phyloP scores from a whole-genome alignment of 2,329 filamentous ascomycete species.

The Cytospora paraplurivora region DNA sequence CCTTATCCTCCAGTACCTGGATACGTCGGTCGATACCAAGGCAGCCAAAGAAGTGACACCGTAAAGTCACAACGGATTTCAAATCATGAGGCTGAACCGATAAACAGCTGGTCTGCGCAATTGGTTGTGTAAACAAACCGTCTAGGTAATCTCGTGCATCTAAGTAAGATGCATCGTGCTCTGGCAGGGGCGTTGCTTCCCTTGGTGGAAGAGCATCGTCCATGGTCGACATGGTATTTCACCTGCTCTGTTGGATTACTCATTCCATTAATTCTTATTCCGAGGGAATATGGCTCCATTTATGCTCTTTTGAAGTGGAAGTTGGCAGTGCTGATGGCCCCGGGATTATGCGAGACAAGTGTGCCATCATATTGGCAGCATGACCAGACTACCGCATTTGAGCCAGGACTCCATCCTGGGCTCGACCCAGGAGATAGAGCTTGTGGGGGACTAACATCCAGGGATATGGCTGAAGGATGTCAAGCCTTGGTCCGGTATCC shows the following conservation, averaged over 20 bases:
- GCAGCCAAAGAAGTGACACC: conserved; percentile 23
- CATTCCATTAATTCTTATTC: neutral
- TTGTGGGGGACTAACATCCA: too few species aligned
- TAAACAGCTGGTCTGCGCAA: conserved; percentile 15
- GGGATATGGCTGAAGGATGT: conserved; percentile 11
- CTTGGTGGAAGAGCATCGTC: neutral
- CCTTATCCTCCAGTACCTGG: conserved; percentile 5
- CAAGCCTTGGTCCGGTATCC: conserved; percentile 4
- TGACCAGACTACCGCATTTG: neutral
- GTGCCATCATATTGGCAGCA: neutral
- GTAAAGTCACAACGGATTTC: conserved; percentile 8
- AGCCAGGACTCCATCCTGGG: neutral
- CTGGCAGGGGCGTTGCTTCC: neutral
- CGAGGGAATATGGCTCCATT: neutral
- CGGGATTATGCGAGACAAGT: neutral
- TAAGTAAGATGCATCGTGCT: conserved; percentile 8
- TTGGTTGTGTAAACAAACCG: neutral
- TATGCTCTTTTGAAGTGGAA: neutral
- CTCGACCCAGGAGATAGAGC: neutral
- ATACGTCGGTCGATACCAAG: conserved; percentile 14
- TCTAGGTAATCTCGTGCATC: conserved; percentile 6
- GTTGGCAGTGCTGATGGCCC: conserved; percentile 8
- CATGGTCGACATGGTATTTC: conserved; percentile 6
- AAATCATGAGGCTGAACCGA: conserved; percentile 10
- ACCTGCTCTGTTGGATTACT: neutral